Evolutionary conservation across 1,284 basidiomycete species (phyloP), one percentile per base, ranked within the genome.

Genomic region (Puccinia horiana): DNA sequence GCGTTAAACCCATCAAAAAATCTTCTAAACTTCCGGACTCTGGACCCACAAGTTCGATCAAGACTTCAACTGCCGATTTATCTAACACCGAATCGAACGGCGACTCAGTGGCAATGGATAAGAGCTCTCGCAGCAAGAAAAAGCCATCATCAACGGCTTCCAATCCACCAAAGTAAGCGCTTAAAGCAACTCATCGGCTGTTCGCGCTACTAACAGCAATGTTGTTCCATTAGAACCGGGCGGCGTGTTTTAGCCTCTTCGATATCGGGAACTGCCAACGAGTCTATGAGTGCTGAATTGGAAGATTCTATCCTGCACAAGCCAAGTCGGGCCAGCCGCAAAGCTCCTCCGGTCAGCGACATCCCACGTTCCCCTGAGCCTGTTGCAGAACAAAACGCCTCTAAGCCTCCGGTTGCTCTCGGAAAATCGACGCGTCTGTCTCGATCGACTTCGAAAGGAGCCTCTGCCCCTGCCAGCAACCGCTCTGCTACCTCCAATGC

Each of bases 351-450:
- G 42, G 61, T 47, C 32, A 49, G 16, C 58, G 18, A 65, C 8
- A 44, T 67, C 32, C n/a, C 29, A 23, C 42, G 56, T 5, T 77
- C 61, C 26, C 61, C 61, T 47, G 76, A 77, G 26, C 76, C 76
- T 40, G 47, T 12, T 42, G 18, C 37, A 35, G 76, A 75, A 52
- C 72, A 77, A 65, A 47, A 5, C 14, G 26, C 26, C 3, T 77
- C 61, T 12, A 77, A 77, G 76, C 76, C 76, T 1, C 76, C 61
- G 44, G 61, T 77, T 32, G 32, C 74, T 32, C 58, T 76, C 16
- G 42, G 54, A 42, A 58, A 76, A 76, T 42, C 52, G 20, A 61
- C 54, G 35, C 54, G 58, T 35, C 58, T 63, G 16, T 76, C 75
- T 9, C 75, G 75, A 61, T 76, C 75, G 18, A 63, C 75, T 32